Evolutionary conservation across 768 basidiomycete genomes (phyloP), one percentile per base, ranked within the genome.

Genomic region (Pholiota molesta): DNA sequence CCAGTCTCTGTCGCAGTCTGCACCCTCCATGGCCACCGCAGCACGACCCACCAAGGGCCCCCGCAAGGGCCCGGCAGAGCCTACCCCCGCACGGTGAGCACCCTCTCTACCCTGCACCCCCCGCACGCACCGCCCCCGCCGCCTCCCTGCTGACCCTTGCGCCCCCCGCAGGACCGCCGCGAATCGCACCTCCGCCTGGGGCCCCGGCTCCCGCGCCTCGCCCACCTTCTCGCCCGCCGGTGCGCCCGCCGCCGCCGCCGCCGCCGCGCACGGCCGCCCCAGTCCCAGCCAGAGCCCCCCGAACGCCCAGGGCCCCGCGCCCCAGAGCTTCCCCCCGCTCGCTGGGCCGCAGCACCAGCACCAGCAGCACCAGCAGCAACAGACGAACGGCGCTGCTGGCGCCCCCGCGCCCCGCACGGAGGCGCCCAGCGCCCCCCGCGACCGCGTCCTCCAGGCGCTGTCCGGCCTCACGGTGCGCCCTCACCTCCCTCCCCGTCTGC

Each of bases 381-480:
- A 72, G 79, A 39, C 70, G 75, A 45, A 79, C 47, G 47, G 47
- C 47, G 83, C 68, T 60, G 81, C 28, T 87, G 86, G 67, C 86
- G 83, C 64, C 73, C 77, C 61, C 72, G 80, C 59, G 70, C 78
- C 63, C 84, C 85, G 68, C 69, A 59, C 57, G 40, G 60, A 19
- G 51, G 57, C 40, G 23, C 66, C n/a, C 19, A 10, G 47, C 19
- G 62, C 72, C 45, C 72, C 81, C 4, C 85, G 83, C 70, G 86
- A 87, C 75, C 83, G 85, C 62, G 73, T 86, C 57, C 81, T 92
- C 55, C 86, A 87, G 71, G 76, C 84, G 62, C 81, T 92, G 28
- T 76, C 86, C 52, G 91, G 90, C 56, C 78, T 92, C 51, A 92
- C 87, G 33, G 91, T 92, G 65, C 71, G 90, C 83, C 57, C 26